Conservation (phyloP, 2,329 filamentous ascomycete species). For the Phoma sp. region DNA sequence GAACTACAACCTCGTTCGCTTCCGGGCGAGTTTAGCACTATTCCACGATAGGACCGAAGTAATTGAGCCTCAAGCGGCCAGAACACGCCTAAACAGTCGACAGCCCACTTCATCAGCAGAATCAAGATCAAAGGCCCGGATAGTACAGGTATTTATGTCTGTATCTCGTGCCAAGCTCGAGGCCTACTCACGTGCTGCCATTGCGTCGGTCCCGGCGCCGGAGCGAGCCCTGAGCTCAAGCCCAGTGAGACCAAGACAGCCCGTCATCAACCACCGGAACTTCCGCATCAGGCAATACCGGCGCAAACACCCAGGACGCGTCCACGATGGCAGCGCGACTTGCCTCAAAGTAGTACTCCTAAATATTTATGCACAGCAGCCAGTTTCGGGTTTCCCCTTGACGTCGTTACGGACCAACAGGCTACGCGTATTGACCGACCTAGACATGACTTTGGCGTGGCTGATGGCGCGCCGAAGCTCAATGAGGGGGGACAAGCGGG, state of each 20-base stretch:
- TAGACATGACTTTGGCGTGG: neutral
- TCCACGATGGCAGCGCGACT: neutral
- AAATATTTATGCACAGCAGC: neutral
- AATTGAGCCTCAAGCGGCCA: neutral
- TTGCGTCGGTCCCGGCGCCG: slow-evolving; percentile 15
- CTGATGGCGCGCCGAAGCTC: slow-evolving; percentile 11
- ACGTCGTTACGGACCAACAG: neutral
- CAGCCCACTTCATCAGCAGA: neutral
- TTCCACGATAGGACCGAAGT: no score
- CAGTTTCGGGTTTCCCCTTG: neutral
- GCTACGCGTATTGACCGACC: neutral
- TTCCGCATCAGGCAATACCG: slow-evolving; percentile 13
- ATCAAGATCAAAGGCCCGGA: neutral
- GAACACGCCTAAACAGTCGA: neutral
- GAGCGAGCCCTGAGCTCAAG: slow-evolving; percentile 10
- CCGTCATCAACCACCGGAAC: slow-evolving; percentile 13
- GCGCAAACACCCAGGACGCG: slow-evolving; percentile 11
- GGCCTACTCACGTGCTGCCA: neutral
- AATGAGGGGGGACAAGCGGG: slow-evolving; percentile 19
- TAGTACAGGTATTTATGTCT: neutral
- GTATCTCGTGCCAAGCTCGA: slow-evolving; percentile 7
- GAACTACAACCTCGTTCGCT: no score
- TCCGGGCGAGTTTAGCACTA: no score
- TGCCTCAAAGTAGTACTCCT: slow-evolving; percentile 2
- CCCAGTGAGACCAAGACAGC: neutral